Base-by-base conservation (phyloP, 805 yeast genomes). In the Komagataella pseudopastoris region DNA sequence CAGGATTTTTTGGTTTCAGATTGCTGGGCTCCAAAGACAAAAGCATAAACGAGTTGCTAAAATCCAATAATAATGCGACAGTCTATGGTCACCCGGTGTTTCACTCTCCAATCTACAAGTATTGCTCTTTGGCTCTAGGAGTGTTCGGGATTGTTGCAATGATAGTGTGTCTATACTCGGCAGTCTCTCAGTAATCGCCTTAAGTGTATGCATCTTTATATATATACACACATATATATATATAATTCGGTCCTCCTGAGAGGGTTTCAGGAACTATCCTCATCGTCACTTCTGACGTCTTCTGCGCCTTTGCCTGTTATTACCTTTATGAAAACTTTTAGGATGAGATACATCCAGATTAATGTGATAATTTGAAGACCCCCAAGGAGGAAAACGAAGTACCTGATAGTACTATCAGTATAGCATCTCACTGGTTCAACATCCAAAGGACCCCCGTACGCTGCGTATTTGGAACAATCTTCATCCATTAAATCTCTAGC, bases 231-330 rank as follows among this genome's bases (percentile, higher is more conserved):
- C 45, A 24, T n/a, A n/a, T 6, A 17, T 17, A 6, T 24, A 17
- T 45, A 44, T 22, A 30, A 30, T 10, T 8, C 39, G 8, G 14
- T 30, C 14, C n/a, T 30, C 12, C 39, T 14, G 14, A 7, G n/a
- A 8, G 5, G 14, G 5, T 12, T 30, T 30, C 39, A 30, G 14
- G 39, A 10, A 8, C 39, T 72, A 50, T 81, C 88, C 51, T 86
- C 95, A 52, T 75, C 83, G 58, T 87, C 96, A 62, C 91, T 83
- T 66, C 96, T 78, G 36, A 84, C 83, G 63, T 89, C 96, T 58
- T 87, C 95, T 1, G 96, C 96, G 43, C 80, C 79, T 20, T 67
- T 71, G 4, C 96, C 96, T 6, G 75, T 70, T 23, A 88, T 55
- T 22, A 88, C 91, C 62, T 76, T 81, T 51, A 73, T 63, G 8